Evolutionary conservation across 2,329 filamentous ascomycete species (phyloP), one percentile per base, ranked within the genome.

Genomic region (Calonectria ilicicola): DNA sequence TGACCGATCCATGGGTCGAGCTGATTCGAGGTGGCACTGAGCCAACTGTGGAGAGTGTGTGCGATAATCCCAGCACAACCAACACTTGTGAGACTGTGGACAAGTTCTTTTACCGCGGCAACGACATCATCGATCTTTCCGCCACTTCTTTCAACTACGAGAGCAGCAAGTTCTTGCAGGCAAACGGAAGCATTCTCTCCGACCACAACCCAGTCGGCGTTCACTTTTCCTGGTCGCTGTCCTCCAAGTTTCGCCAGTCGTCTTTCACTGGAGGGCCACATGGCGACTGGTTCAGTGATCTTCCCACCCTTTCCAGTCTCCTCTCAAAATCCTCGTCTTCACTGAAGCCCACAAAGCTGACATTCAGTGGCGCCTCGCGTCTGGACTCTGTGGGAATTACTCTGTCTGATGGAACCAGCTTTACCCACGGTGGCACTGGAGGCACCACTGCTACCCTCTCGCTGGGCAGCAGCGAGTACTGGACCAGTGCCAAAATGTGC

Each of bases 151-250:
- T 89, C 80, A 84, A 83, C 77, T 93, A 93, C 80, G 89, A 87
- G 15, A 86, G 88, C 53, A 77, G 78, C 53, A 86, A 85, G 76
- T 94, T 93, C 83, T 81, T 93, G 17, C 88, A 91, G 79, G 60
- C 85, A 3, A 84, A 91, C 74, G 91, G 90, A 32, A 87, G 80
- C 72, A 84, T 92, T 21, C 84, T 93, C 29, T 89, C 89, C 1
- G 92, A 93, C 80, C 91, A 93, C 79, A 92, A 93, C 81, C 91
- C 91, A 1, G 84, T 93, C 68, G 83, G 86, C n/a, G 87, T 89
- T n/a, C 84, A 88, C 77, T 87, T 91, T 78, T 83, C 85, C 76
- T 87, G 70, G 69, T 64, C 68, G 3, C 19, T 67, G 17, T 67
- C 64, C 1, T 40, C 53, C 14, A 29, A 40, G 8, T 23, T 71